Evolutionary conservation across 2,329 filamentous ascomycete species (phyloP), one percentile per base, ranked within the genome.

Genomic region (Monosporascus ibericus): DNA sequence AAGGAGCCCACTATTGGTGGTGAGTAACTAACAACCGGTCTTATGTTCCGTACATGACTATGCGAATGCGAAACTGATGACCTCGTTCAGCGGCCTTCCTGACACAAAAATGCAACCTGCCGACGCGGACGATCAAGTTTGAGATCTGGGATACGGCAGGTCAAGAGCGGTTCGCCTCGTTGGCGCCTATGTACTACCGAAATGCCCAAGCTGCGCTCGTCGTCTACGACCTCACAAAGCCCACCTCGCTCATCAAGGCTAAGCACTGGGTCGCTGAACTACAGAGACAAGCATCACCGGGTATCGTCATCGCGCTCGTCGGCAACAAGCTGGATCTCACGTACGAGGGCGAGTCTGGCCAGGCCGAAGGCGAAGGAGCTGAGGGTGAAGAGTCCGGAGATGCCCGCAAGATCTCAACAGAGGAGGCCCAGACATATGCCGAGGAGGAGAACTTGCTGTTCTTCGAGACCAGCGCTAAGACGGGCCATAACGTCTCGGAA

Each of bases 101-200:
- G 60, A 99, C 94, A 63, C 94, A 99, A 75, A 99, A 97, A 84
- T 96, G 92, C 78, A 94, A 90, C 66, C 87, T 97, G 42, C 92
- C 92, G 36, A 91, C 86, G 64, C 84, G 92, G 69, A 96, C 90
- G 60, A 92, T 92, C 77, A 90, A 90, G 72, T 92, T 92, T 68
- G 88, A 92, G 71, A 97, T 99, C 67, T 99, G 92, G 92, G 92
- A 99, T 77, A 97, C 92, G 17, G 92, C 94, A 44, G 92, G 92
- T 68, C 92, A 99, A 74, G 92, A 99, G 77, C 90, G 92, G 58
- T 99, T 97, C 69, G 92, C 92, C 63, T 95, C 89, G 49, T 84
- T 97, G 55, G 94, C 94, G 49, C 94, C 92, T 64, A 97, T 97
- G 94, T 99, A 99, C 81, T 97, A 97, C 79, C 91, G 92, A 73